phyloP scores from a whole-genome alignment of 495 filamentous ascomycete species.

The Podospora pseudoanserina region DNA sequence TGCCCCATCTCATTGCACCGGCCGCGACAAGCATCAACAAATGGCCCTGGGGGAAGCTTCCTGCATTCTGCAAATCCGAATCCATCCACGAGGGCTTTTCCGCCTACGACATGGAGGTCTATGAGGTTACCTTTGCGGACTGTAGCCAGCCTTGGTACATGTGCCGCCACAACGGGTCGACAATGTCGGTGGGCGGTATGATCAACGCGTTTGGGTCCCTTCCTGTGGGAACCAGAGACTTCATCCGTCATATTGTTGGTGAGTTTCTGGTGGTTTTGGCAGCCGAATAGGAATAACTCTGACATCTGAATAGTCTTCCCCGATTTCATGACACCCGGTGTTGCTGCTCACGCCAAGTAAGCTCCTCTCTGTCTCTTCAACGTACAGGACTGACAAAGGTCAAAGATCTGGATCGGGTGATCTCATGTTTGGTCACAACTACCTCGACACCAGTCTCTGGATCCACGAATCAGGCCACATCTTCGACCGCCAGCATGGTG shows the following conservation, averaged over 20 bases:
- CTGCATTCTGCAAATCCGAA: neutral
- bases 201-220: neutral
- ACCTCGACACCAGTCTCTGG: neutral
- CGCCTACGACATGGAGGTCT: slow-evolving; percentile 2
- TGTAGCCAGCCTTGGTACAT: neutral
- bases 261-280: neutral
- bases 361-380: neutral
- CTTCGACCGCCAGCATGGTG: neutral
- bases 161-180: neutral
- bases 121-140: neutral
- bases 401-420: neutral
- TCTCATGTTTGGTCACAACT: neutral
- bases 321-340: neutral
- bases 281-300: neutral
- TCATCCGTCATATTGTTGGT: slow-evolving; percentile 2
- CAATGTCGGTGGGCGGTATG: neutral
- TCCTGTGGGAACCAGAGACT: neutral
- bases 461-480: neutral
- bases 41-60: neutral
- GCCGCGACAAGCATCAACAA: neutral
- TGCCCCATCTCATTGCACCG: neutral
- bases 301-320: neutral
- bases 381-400: neutral
- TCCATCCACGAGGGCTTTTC: neutral
- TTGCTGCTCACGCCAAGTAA: neutral